Evolutionary conservation across 2,329 filamentous ascomycete species (phyloP), one percentile per base, ranked within the genome.

Genomic region (Seiridium unicorne): DNA sequence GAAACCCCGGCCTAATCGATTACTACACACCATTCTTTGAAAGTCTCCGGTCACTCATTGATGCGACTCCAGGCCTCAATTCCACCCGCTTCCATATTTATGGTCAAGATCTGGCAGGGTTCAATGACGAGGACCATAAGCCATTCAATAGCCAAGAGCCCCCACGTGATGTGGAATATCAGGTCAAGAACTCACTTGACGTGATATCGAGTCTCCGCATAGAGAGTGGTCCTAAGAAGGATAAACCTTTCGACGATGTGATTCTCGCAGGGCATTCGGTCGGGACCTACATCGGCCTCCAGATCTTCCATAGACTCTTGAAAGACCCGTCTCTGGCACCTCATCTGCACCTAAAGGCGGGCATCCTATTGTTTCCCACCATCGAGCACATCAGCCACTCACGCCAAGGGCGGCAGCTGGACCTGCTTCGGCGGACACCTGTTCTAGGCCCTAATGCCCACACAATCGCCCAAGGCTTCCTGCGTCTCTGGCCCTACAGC

Each of bases 211-310:
- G 68, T 3, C 69, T 71, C 48, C 68, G 68, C 44, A 66, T 73
- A 38, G 67, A 62, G 59, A 63, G 60, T 13, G 63, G 68, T 3
- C 62, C 70, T 5, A 65, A 68, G 1, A 64, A 72, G 44, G 76
- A 73, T 42, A 67, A 72, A 51, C 70, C 74, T 0, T 87, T 84
- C 64, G 79, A 86, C 68, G 78, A 79, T 55, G 83, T 92, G 18
- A 79, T 92, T 6, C 75, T 93, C 13, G 83, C 90, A 55, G 90
- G 89, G 3, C 90, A 93, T 73, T 92, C 89, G 0, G 88, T 93
- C 1, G 90, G 90, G 32, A 78, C 85, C 8, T 93, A 90, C 70
- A 88, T 93, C 26, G 77, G 83, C 3, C 83, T 92, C 63, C 89
- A 93, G 70, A 75, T 90, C 36, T 83, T 91, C 53, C 78, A 86